Percentiles rank a stretch among this genome's conserved stretches.
Conservation (phyloP, 2,329 filamentous ascomycete species). For the Orbilia javanica region DNA sequence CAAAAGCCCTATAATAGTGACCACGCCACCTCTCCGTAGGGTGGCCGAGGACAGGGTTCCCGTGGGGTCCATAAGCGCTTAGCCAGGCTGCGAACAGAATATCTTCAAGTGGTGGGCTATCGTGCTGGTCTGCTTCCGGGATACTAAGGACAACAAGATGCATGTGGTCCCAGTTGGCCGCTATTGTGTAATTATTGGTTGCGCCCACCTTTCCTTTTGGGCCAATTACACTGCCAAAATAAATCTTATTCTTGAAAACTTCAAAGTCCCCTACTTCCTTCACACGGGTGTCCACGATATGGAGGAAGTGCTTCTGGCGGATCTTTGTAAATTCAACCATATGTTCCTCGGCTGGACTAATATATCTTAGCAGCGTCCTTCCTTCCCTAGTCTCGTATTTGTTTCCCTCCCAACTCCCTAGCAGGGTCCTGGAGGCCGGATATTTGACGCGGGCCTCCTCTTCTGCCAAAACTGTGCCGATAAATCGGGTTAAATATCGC, state of each 20-base stretch:
- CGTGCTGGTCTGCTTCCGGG: background rate
- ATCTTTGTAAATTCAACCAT: background rate
- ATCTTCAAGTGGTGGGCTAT: background rate
- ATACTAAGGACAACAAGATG: background rate
- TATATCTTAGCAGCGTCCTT: background rate
- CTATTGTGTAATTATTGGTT: background rate
- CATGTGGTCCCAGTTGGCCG: background rate
- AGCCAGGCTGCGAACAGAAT: conserved; percentile 6
- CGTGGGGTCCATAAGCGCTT: background rate
- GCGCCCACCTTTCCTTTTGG: background rate
- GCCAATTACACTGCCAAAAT: background rate
- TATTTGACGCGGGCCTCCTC: too few species aligned
- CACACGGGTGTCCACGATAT: too few species aligned
- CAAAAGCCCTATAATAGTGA: background rate
- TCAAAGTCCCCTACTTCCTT: too few species aligned
- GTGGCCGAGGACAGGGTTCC: background rate
- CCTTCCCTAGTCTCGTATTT: background rate
- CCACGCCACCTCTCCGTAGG: background rate
- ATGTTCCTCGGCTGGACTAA: background rate
- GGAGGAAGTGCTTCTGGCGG: too few species aligned
- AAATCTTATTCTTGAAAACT: background rate
- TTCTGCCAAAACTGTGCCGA: too few species aligned
- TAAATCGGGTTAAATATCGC: too few species aligned
- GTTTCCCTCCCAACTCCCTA: background rate
- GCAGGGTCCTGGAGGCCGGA: too few species aligned